Conservation (phyloP, 306 rosid species). For the Mimosa bimucronata region DNA sequence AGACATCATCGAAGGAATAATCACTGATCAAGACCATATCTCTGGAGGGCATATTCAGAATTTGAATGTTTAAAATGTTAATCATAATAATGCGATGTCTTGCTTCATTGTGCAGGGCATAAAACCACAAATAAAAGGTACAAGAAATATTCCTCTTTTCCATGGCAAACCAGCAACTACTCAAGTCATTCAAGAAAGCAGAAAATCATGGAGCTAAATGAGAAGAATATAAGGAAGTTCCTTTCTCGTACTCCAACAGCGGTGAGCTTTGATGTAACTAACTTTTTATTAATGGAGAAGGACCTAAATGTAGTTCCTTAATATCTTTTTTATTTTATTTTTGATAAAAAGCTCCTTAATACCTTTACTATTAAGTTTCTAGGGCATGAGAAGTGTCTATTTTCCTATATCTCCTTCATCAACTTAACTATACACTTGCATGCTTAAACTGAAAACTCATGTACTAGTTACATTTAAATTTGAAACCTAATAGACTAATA, state of each 20-base stretch:
- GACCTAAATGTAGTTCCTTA: not conserved
- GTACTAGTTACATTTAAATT: not conserved
- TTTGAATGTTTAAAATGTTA: not conserved
- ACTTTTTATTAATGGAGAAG: not conserved
- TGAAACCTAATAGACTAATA: not conserved
- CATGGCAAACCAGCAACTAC: not conserved
- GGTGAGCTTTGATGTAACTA: not conserved
- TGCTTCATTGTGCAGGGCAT: not conserved
- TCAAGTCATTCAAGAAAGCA: not conserved
- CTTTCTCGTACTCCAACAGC: not conserved
- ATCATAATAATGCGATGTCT: not conserved
- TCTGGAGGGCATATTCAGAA: not conserved
- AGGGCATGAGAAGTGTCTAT: not conserved
- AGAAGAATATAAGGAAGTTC: not conserved
- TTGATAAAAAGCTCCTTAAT: not conserved
- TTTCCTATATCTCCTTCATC: not conserved
- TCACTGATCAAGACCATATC: not conserved
- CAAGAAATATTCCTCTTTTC: not conserved
- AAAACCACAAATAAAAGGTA: not conserved
- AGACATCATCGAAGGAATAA: not conserved
- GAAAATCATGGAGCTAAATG: constrained; percentile 1
- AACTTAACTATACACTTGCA: not conserved
- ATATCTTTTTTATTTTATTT: not conserved
- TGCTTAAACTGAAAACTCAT: not conserved
- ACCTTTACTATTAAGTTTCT: not conserved